These are phyloP conservation scores for Penicillium digitatum DNA, from an alignment of 2,329 filamentous ascomycete species.

Conservation along the genomic window DNA sequence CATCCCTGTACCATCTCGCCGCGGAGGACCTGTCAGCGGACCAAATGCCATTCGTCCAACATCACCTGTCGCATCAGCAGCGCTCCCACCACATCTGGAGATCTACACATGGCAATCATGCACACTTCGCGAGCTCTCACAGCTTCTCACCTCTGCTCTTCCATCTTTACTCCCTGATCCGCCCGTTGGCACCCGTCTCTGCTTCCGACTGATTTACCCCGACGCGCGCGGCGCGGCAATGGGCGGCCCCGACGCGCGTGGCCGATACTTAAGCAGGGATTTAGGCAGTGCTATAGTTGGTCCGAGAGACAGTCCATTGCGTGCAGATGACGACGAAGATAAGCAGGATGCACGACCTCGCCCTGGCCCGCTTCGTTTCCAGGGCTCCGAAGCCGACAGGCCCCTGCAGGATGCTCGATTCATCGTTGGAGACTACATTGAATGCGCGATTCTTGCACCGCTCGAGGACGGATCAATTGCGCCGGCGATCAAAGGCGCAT, in stretches of 20 bases:
- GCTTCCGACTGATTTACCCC: conserved; percentile 80
- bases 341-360: conserved; percentile 37
- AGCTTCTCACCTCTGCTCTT: conserved; percentile 67
- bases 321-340: conserved; percentile 34
- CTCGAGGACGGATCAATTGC: conserved; percentile 69
- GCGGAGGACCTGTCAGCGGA: conserved; percentile 28
- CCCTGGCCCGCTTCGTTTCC: conserved; percentile 37
- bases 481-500: conserved; percentile 37
- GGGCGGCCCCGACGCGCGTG: conserved; percentile 42
- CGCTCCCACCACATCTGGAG: conserved; percentile 63
- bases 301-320: conserved; percentile 28
- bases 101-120: conserved; percentile 85
- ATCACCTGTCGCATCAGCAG: conserved; percentile 52
- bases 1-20: conserved; percentile 25
- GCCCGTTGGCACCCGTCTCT: conserved; percentile 75
- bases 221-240: conserved; percentile 55
- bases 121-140: conserved; percentile 74
- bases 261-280: conserved; percentile 72
- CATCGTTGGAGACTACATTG: conserved; percentile 83
- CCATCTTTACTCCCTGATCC: conserved; percentile 68
- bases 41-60: conserved; percentile 40
- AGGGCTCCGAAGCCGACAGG: conserved; percentile 63
- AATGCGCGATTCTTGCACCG: conserved; percentile 75
- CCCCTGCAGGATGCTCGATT: conserved; percentile 74
- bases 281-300: conserved; percentile 78